phyloP scores from a whole-genome alignment of 2,329 filamentous ascomycete species.

The Triangularia verruculosa region DNA sequence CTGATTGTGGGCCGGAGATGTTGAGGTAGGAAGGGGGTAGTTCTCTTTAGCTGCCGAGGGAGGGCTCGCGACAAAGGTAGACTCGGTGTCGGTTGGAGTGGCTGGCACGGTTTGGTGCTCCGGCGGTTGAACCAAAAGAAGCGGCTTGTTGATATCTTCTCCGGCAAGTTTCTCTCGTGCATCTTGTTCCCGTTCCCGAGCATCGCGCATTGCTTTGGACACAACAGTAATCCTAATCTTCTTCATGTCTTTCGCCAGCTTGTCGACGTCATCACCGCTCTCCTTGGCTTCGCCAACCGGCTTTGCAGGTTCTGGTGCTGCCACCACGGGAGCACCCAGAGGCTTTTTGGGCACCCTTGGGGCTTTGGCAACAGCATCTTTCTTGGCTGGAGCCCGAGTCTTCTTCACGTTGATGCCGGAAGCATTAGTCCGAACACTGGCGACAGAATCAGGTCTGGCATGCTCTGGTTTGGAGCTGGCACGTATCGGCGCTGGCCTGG shows the following conservation, averaged over 20 bases:
- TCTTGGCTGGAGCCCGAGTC: constrained; percentile 49
- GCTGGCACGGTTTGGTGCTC: neutral
- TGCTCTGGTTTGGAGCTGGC: constrained; percentile 36
- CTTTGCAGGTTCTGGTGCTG: constrained; percentile 11
- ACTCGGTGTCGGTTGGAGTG: neutral
- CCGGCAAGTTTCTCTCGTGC: constrained; percentile 23
- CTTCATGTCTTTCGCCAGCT: constrained; percentile 57
- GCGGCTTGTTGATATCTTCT: constrained; percentile 13
- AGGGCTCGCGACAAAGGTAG: neutral
- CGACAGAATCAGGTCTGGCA: constrained; percentile 41
- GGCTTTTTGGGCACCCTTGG: constrained; percentile 39
- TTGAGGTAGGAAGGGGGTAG: neutral
- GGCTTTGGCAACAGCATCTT: constrained; percentile 35
- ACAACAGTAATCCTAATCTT: constrained; percentile 62
- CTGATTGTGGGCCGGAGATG: neutral
- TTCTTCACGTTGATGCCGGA: constrained; percentile 55
- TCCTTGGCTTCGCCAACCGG: constrained; percentile 13
- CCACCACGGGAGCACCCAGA: neutral
- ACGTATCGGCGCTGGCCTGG: constrained; percentile 17
- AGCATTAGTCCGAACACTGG: constrained; percentile 40
- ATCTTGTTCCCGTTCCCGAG: constrained; percentile 38
- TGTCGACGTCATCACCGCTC: constrained; percentile 46
- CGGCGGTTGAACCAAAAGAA: neutral
- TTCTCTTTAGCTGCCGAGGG: neutral
- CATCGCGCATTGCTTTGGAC: constrained; percentile 57